These are phyloP conservation scores for Aspergillus neoniger DNA, from an alignment of 2,329 filamentous ascomycete genomes.

Conservation along the genomic window DNA sequence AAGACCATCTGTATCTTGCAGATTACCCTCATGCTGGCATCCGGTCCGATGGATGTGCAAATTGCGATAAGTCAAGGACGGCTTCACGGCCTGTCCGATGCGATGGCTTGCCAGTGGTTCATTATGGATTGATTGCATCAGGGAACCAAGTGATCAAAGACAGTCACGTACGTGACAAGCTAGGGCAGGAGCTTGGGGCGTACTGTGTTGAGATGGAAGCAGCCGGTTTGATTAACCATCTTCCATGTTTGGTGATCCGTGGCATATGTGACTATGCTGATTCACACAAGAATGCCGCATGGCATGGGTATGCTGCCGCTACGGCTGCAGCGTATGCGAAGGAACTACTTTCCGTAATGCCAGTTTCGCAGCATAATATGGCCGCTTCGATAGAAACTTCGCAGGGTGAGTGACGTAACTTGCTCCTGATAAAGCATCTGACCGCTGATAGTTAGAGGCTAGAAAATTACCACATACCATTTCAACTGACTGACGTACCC, in stretches of 20 bases:
- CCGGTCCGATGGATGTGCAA: background rate
- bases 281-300: slow-evolving; percentile 8
- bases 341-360: background rate
- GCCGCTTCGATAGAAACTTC: too few relatives aligned
- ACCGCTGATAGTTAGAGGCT: background rate
- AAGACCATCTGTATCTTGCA: background rate
- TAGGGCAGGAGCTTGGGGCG: background rate
- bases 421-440: too few relatives aligned
- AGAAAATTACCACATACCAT: background rate
- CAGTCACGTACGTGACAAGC: background rate
- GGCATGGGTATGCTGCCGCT: slow-evolving; percentile 8
- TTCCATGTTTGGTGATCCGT: slow-evolving; percentile 19
- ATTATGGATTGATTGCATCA: background rate
- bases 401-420: too few relatives aligned
- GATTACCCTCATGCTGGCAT: background rate
- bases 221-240: slow-evolving; percentile 12
- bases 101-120: background rate
- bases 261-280: slow-evolving; percentile 24
- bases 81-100: background rate
- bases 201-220: slow-evolving; percentile 17
- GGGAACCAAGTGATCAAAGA: background rate
- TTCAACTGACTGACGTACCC: background rate
- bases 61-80: background rate
- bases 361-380: too few relatives aligned
- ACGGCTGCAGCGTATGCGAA: slow-evolving; percentile 14